Conservation (phyloP, 306 rosid species). For the Lupinus albus region DNA sequence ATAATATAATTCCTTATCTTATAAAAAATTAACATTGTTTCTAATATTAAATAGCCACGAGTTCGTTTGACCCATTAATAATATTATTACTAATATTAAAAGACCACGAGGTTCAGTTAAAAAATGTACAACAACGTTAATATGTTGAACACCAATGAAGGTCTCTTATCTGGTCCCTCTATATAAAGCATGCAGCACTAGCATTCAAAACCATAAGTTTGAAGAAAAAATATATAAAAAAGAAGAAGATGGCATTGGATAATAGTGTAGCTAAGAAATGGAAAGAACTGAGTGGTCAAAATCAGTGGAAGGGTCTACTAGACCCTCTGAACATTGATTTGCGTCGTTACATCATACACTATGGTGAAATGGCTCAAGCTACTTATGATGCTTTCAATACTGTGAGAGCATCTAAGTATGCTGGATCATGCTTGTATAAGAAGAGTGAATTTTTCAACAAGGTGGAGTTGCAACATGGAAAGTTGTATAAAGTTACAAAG, state of each 20-base stretch:
- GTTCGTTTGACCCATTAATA: no score
- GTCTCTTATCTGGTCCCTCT: neutral
- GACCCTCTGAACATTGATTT: constrained; percentile 75
- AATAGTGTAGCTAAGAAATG: constrained; percentile 50
- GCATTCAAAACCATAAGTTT: neutral
- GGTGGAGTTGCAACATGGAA: constrained; percentile 53
- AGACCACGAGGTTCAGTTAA: no score
- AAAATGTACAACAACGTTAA: no score
- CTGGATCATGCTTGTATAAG: constrained; percentile 62
- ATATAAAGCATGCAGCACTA: constrained; percentile 38
- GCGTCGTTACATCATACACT: constrained; percentile 64
- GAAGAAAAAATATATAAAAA: constrained; percentile 20
- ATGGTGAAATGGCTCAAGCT: constrained; percentile 84
- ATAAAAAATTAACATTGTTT: no score
- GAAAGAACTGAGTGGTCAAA: constrained; percentile 62
- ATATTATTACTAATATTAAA: no score
- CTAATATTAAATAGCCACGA: no score
- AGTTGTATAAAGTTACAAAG: constrained; percentile 50
- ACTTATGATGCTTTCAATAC: constrained; percentile 77
- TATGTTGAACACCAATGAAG: neutral
- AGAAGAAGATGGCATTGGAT: constrained; percentile 43
- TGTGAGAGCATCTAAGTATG: constrained; percentile 65
- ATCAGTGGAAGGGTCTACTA: constrained; percentile 60
- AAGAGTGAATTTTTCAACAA: constrained; percentile 55
- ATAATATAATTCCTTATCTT: no score